Evolutionary conservation across 1,284 basidiomycete species (phyloP).

Genomic region (Ceratobasidium sp.): DNA sequence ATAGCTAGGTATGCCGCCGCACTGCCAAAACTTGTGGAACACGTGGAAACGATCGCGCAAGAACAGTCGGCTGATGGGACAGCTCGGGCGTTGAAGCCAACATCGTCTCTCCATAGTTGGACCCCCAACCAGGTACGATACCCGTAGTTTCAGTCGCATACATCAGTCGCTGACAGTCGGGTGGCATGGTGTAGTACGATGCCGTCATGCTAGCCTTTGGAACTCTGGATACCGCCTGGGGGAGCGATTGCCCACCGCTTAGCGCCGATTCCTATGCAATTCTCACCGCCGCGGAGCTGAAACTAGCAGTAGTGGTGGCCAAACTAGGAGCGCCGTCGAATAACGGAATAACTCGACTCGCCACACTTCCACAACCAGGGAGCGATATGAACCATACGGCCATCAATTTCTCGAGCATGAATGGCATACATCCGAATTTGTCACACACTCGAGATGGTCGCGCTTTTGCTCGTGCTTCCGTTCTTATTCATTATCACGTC

Average conservation of each 20-base stretch:
- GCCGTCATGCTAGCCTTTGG: background rate
- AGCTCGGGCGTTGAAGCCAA: background rate
- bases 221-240: slow-evolving; percentile 7
- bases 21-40: background rate
- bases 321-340: background rate
- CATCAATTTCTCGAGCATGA: background rate
- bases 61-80: no score
- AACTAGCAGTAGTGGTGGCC: background rate
- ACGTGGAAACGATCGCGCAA: background rate
- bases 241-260: slow-evolving; percentile 1
- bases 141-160: no score
- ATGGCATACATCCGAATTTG: background rate
- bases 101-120: no score
- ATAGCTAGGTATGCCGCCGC: slow-evolving; percentile 18
- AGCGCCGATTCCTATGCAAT: slow-evolving; percentile 19
- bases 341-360: background rate
- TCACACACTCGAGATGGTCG: background rate
- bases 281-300: slow-evolving; percentile 1
- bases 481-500: slow-evolving; percentile 7
- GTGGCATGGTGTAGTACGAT: background rate
- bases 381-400: background rate
- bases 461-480: slow-evolving; percentile 4
- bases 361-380: background rate
- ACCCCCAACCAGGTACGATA: no score
- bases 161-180: background rate